Evolutionary conservation across 2,329 filamentous ascomycete species (phyloP), one percentile per base, ranked within the genome.

Genomic region (Rachicladosporium sp.): DNA sequence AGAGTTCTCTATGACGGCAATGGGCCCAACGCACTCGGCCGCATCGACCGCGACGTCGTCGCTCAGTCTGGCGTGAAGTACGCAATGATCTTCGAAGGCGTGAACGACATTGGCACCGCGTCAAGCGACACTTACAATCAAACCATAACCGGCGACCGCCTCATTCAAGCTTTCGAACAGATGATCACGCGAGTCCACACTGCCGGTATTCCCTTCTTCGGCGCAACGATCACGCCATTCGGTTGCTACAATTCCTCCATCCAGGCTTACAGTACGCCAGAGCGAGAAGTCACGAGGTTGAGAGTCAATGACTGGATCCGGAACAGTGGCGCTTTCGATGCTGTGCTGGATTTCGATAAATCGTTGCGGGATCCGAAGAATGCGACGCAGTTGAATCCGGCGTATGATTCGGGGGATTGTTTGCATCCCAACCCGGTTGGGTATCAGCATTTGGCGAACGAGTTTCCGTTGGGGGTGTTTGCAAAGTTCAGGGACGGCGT

Each of bases 141-240:
- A 48, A 45, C 48, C 3, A 50, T 56, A 3, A 60, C 78, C 8
- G 72, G 67, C 10, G 66, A 69, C 38, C 50, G 58, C 2, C 58
- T 82, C 2, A 70, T 74, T 29, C 61, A 63, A n/a, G 73, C 74
- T 1, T 82, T 73, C 51, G 58, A 64, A 41, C 72, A 78, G 46
- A 76, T 82, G 27, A 65, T 68, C 2, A 60, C 61, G 1, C 66
- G 75, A 10, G 63, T 76, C 11, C 73, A 74, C 50, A 61, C 67
- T 0, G 64, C 66, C 2, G 70, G 70, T 1, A 66, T 80, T 21
- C 66, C 68, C 0, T 63, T 78, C 6, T 76, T 80, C 48, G 77
- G 65, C 1, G 76, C 73, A 0, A 82, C 79, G 0, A 79, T 82
- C 43, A 81, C 77, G 3, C 78, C 77, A 0, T 82, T 82, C 47